These are phyloP conservation scores for Cardamine resedifolia DNA, from an alignment of 345 rosid genomes.

Conservation along the genomic window DNA sequence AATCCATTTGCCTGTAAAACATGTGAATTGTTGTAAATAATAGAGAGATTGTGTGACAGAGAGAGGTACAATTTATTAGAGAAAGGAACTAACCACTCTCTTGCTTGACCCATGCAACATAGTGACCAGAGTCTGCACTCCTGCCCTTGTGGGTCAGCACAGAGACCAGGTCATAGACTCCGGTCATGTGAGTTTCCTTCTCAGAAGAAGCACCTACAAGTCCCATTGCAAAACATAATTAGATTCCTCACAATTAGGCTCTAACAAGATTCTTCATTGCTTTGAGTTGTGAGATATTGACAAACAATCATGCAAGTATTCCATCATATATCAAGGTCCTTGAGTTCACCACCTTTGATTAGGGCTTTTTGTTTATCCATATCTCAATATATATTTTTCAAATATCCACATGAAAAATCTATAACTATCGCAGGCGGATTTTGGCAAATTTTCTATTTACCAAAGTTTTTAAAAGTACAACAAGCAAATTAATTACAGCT, in stretches of 20 bases:
- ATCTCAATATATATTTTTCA: background rate
- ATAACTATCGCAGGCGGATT: background rate
- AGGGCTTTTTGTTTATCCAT: background rate
- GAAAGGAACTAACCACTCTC: conserved; percentile 63
- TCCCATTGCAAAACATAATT: background rate
- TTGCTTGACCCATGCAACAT: conserved; percentile 97
- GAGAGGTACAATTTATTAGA: background rate
- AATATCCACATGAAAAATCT: background rate
- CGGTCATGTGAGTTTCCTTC: conserved; percentile 64
- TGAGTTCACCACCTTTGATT: background rate
- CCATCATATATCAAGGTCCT: background rate
- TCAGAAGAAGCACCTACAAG: conserved; percentile 47
- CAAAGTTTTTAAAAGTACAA: background rate
- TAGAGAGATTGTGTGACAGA: background rate
- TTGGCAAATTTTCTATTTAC: background rate
- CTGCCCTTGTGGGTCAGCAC: conserved; percentile 96
- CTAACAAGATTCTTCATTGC: background rate
- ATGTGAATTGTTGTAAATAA: background rate
- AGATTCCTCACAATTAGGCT: background rate
- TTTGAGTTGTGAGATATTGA: background rate
- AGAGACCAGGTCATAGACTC: conserved; percentile 86
- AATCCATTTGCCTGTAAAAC: conserved; percentile 78
- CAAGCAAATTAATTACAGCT: conserved; percentile 1
- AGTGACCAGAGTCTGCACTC: conserved; percentile 98
- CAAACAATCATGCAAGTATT: conserved; percentile 13